Evolutionary conservation across 179 eudicot genomes (phyloP), one percentile per base, ranked within the genome.

Genomic region (Carnegiea gigantea): DNA sequence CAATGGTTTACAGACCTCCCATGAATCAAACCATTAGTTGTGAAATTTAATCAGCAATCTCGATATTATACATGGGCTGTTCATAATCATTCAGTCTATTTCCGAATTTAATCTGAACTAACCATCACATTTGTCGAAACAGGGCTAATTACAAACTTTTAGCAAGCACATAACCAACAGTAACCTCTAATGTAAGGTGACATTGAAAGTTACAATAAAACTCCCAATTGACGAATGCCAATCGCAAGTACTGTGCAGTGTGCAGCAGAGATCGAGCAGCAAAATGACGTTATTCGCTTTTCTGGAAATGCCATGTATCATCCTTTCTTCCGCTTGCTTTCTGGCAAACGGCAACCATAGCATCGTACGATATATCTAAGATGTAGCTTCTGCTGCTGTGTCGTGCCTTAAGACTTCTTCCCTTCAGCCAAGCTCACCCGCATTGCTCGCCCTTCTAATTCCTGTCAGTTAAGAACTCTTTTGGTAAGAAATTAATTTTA

Each of bases 351-450:
- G 30, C 13, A 30, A 79, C 18, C 44, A 40, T 40, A 40, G 44
- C 9, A 40, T 40, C 64, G 46, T 38, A 48, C 53, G 28, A 20
- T 11, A 15, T 21, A 33, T 17, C 30, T 30, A 1, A 44, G 40
- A 54, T 59, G 46, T 57, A 77, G 43, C 73, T 67, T 67, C 28
- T 75, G 40, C 6, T 21, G 6, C 40, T 67, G 30, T 18, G n/a
- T 38, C 46, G 57, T 26, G 71, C 59, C 75, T 70, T 81, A 76
- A 36, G 72, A 71, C 79, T 70, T 83, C 88, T 83, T 88, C 57
- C 98, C 98, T 84, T 91, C 87, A 30, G 98, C 99, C 77, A 90
- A 76, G 86, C 92, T 90, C 62, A 95, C 89, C 7, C 99, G 91
- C 80, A 95, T 85, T 2, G 89, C 86, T 13, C 99, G 90, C 9